These are phyloP conservation scores for Naegleria gruberi DNA, from an alignment of 208 protist species.

Conservation along the genomic window DNA sequence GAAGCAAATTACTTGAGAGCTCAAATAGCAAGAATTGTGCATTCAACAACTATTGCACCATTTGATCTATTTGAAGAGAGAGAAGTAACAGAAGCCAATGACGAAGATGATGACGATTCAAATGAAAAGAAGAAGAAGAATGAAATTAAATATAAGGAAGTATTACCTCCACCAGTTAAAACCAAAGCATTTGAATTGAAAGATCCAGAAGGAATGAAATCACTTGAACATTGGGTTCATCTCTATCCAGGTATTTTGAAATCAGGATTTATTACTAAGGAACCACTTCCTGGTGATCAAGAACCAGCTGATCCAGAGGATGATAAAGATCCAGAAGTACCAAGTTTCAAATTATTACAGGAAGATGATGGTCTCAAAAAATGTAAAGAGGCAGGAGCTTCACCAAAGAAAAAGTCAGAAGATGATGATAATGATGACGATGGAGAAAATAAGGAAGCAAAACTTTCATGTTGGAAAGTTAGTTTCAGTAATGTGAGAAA, in stretches of 20 bases:
- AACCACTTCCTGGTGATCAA: neutral
- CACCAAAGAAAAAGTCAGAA: neutral
- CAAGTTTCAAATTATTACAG: neutral
- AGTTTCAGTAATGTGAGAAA: neutral
- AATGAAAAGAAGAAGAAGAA: conserved; percentile 11
- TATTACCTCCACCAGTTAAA: conserved; percentile 59
- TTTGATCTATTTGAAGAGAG: conserved; percentile 66
- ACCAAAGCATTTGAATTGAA: conserved; percentile 57
- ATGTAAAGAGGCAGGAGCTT: neutral
- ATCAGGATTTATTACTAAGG: neutral
- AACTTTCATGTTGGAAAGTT: neutral
- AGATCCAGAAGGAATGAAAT: conserved; percentile 58
- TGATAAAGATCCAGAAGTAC: neutral
- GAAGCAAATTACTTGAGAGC: conserved; percentile 79
- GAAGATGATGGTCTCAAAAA: neutral
- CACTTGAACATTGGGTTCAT: conserved; percentile 36
- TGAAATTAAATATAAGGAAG: conserved; percentile 65
- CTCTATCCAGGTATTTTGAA: neutral
- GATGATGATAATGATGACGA: neutral
- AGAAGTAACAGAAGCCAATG: conserved; percentile 66
- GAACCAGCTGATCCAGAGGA: neutral
- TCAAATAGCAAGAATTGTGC: conserved; percentile 80
- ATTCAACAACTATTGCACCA: conserved; percentile 70
- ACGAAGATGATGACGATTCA: conserved; percentile 62
- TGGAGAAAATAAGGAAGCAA: neutral